Evolutionary conservation across 2,329 filamentous ascomycete genomes (phyloP), one percentile per base, ranked within the genome.

Genomic region (Venturia aucupariae): DNA sequence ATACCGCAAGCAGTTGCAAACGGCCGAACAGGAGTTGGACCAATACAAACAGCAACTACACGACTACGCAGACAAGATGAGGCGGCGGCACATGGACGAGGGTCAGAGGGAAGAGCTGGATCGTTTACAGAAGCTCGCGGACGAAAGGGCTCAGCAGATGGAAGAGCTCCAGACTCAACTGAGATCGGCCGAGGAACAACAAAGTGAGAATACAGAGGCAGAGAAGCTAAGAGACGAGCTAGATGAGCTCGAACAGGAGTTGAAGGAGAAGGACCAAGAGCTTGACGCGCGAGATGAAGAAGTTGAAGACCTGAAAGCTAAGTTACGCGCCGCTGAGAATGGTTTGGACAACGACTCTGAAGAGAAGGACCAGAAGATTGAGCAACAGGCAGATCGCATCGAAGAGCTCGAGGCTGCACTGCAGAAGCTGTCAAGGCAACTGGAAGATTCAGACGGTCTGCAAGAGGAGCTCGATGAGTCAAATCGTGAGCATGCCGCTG

Each of bases 11-110:
- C 88, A 88, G 48, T 80, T 99, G 13, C 85, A 84, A 24, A 84
- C 86, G 27, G 92, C 93, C 3, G 92, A 97, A 77, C 87, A 86
- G 68, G 91, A 97, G 66, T 82, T 97, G 2, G 92, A 96, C 72
- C 82, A 83, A 65, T 96, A 95, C 74, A 86, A 89, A 63, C 82
- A 89, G 70, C 90, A 96, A 73, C 86, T 97, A 68, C 78, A 87
- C 64, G 90, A 95, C 67, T 84, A 96, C 66, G 89, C 92, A 67
- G 89, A 95, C 66, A 90, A 89, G 71, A 83, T 90, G 63, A 91
- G 90, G 75, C 85, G 85, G 70, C 89, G 88, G 70, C 86, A 91
- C 67, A 84, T 84, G 13, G 87, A 92, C 70, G 86, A 91, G 68
- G 84, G 81, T 65, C 82, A 90, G 68, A 86, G 85, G 61, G 81